Evolutionary conservation across 805 yeast genomes (phyloP).

Genomic region (Metschnikowia similis): DNA sequence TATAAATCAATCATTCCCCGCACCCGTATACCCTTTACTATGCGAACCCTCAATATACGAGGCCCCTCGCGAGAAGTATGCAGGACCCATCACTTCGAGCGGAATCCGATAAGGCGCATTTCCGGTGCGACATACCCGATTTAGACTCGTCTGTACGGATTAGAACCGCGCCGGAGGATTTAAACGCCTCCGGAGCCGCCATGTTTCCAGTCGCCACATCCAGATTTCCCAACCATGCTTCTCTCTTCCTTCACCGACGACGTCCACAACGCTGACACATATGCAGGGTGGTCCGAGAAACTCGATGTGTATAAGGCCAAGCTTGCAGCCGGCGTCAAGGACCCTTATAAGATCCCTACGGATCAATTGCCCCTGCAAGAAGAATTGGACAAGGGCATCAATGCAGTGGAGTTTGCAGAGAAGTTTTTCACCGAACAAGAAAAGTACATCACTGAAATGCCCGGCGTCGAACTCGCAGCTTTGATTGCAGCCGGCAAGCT

Average conservation of each 20-base stretch:
- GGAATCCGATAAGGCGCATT: background rate
- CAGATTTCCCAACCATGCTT: background rate
- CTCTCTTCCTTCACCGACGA: slow-evolving; percentile 4
- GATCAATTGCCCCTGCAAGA: slow-evolving; percentile 12
- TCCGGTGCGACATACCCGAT: slow-evolving; percentile 5
- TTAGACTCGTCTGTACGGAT: background rate
- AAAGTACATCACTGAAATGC: slow-evolving; percentile 9
- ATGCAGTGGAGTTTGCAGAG: slow-evolving; percentile 11
- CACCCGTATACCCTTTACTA: too few relatives aligned
- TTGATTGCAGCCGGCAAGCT: slow-evolving; percentile 12
- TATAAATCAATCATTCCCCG: too few relatives aligned
- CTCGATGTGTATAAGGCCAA: slow-evolving; percentile 26
- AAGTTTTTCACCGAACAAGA: slow-evolving; percentile 10
- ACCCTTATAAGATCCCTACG: slow-evolving; percentile 12
- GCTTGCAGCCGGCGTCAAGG: slow-evolving; percentile 19
- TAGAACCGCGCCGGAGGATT: background rate
- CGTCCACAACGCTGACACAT: slow-evolving; percentile 8
- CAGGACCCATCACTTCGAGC: background rate
- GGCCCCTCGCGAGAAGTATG: background rate
- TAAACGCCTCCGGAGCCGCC: background rate
- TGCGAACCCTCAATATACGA: too few relatives aligned
- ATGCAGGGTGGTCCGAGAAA: slow-evolving; percentile 26
- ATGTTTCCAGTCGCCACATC: background rate
- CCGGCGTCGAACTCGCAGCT: slow-evolving; percentile 13
- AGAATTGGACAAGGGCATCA: slow-evolving; percentile 15